Evolutionary conservation across 202 grass and related monocot genomes (phyloP).

Genomic region (Schoenoplectus tabernaemontani): DNA sequence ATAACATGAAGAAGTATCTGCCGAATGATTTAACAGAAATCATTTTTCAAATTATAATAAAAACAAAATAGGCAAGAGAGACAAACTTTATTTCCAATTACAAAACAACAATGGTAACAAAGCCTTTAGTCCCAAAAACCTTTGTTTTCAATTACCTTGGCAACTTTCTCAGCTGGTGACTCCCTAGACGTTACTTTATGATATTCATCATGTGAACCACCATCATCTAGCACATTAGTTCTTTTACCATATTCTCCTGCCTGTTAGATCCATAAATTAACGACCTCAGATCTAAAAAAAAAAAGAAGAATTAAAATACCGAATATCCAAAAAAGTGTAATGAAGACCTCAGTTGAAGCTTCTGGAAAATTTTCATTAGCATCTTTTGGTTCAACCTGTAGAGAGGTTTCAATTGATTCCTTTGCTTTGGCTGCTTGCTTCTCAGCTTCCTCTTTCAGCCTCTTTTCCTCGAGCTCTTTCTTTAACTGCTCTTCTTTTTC

Average conservation of each 20-base stretch:
- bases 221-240: conserved; percentile 3
- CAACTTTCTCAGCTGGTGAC: background rate
- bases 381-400: conserved; percentile 29
- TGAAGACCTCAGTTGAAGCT: conserved; percentile 51
- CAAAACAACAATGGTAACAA: too few species aligned
- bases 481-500: conserved; percentile 73
- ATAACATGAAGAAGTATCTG: background rate
- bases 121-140: too few species aligned
- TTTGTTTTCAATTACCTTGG: conserved; percentile 3
- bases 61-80: too few species aligned
- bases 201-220: background rate
- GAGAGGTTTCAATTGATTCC: conserved; percentile 39
- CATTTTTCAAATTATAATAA: background rate
- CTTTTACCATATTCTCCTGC: background rate
- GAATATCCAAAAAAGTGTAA: conserved; percentile 9
- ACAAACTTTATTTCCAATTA: too few species aligned
- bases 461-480: conserved; percentile 93
- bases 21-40: background rate
- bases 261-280: conserved; percentile 3
- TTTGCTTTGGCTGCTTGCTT: conserved; percentile 40
- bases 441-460: conserved; percentile 71
- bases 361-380: conserved; percentile 27
- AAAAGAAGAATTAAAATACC: conserved; percentile 17
- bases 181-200: background rate
- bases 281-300: conserved; percentile 21